These are phyloP conservation scores for Didymella sp. DNA, from an alignment of 2,329 filamentous ascomycete species.

Conservation along the genomic window DNA sequence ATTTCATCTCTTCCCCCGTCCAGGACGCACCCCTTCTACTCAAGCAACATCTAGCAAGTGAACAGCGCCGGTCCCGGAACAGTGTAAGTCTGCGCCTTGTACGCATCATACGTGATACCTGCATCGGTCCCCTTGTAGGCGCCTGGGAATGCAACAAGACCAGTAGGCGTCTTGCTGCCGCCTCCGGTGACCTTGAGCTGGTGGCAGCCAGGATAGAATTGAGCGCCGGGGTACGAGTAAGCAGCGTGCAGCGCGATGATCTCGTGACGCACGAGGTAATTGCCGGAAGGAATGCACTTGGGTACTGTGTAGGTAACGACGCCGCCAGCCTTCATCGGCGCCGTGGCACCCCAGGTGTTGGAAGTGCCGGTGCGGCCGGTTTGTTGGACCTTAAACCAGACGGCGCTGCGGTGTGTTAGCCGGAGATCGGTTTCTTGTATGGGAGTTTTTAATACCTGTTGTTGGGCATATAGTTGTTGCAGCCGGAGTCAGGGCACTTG, in stretches of 20 bases:
- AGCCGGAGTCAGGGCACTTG: slow-evolving; percentile 60
- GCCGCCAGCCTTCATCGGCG: slow-evolving; percentile 55
- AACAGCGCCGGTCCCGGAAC: slow-evolving; percentile 41
- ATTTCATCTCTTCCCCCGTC: neutral
- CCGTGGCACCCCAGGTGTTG: slow-evolving; percentile 57
- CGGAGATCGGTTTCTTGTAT: no score
- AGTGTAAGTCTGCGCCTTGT: slow-evolving; percentile 48
- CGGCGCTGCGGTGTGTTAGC: slow-evolving; percentile 42
- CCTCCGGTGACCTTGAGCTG: slow-evolving; percentile 62
- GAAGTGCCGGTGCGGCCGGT: slow-evolving; percentile 59
- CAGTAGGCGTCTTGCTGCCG: slow-evolving; percentile 53
- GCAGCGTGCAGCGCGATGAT: slow-evolving; percentile 62
- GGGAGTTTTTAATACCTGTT: slow-evolving; percentile 36
- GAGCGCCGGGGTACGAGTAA: slow-evolving; percentile 60
- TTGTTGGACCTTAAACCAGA: slow-evolving; percentile 66
- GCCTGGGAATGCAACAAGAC: slow-evolving; percentile 61
- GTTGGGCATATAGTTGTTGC: slow-evolving; percentile 58
- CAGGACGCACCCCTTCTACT: no score
- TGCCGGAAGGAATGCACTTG: slow-evolving; percentile 59
- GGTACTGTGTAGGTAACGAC: slow-evolving; percentile 62
- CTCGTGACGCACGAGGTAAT: slow-evolving; percentile 67
- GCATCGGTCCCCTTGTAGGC: slow-evolving; percentile 60
- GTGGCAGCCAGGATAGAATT: slow-evolving; percentile 66
- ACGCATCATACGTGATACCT: slow-evolving; percentile 62
- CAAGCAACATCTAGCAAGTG: slow-evolving; percentile 32